phyloP scores from a whole-genome alignment of 768 basidiomycete species.

The Rhodotorula diobovata region DNA sequence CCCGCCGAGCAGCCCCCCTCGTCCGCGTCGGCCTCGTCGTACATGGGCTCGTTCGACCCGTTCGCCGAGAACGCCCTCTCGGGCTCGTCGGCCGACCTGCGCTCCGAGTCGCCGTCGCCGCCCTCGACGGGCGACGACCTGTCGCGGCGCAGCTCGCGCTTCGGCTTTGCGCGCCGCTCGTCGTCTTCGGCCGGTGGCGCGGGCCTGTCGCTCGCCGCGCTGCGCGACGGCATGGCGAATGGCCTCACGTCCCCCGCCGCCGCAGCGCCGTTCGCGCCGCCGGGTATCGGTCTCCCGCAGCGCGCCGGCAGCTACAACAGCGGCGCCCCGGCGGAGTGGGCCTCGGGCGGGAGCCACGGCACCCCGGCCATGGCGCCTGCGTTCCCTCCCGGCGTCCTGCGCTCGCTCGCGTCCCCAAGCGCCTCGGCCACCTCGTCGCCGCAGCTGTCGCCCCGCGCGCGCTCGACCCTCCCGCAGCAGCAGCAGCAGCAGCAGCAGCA shows the following conservation, averaged over 20 bases:
- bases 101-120: constrained; percentile 25
- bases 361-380: constrained; percentile 3
- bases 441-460: constrained; percentile 25
- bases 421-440: constrained; percentile 26
- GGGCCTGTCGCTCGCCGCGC: constrained; percentile 8
- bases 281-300: constrained; percentile 16
- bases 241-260: constrained; percentile 1
- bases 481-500: neutral
- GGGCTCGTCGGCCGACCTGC: constrained; percentile 11
- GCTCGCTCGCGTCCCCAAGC: constrained; percentile 26
- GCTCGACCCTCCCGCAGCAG: constrained; percentile 5
- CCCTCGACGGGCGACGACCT: constrained; percentile 24
- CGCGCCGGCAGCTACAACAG: constrained; percentile 4
- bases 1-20: neutral
- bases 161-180: constrained; percentile 40
- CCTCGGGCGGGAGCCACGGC: neutral
- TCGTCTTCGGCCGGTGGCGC: constrained; percentile 7
- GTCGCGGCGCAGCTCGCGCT: constrained; percentile 41
- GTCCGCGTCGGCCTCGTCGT: constrained; percentile 25
- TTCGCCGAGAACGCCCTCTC: constrained; percentile 35
- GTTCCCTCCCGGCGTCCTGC: constrained; percentile 28
- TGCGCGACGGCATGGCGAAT: constrained; percentile 4
- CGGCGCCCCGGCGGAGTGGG: neutral
- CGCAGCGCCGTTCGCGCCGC: constrained; percentile 24
- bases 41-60: constrained; percentile 44